Conservation (phyloP, 495 filamentous ascomycete genomes). For the Pyrenula massariospora region DNA sequence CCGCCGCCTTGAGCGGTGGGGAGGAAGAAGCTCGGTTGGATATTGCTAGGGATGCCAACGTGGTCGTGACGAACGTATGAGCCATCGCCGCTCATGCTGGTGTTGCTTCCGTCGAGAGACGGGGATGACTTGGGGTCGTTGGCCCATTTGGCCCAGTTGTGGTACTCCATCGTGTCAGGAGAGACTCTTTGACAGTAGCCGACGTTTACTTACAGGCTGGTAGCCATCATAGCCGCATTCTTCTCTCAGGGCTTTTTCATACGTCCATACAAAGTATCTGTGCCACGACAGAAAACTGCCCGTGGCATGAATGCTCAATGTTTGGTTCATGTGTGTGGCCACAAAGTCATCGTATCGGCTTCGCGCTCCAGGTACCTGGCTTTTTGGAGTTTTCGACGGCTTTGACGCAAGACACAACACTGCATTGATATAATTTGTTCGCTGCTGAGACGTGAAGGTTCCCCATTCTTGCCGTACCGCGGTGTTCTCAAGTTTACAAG, state of each 20-base stretch:
- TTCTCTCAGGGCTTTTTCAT: slow-evolving; percentile 53
- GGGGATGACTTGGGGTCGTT: slow-evolving; percentile 39
- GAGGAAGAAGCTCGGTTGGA: slow-evolving; percentile 8
- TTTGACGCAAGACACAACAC: slow-evolving; percentile 44
- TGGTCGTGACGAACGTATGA: slow-evolving; percentile 24
- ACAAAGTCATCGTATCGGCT: slow-evolving; percentile 62
- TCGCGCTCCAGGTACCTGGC: slow-evolving; percentile 33
- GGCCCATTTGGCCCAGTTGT: slow-evolving; percentile 51
- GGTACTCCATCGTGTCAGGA: slow-evolving; percentile 29
- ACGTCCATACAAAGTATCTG: slow-evolving; percentile 50
- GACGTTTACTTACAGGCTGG: not conserved
- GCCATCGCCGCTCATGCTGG: slow-evolving; percentile 53
- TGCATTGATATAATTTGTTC: slow-evolving; percentile 47
- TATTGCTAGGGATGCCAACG: slow-evolving; percentile 12
- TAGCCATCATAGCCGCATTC: slow-evolving; percentile 59
- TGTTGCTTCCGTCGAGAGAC: slow-evolving; percentile 51
- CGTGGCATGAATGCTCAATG: slow-evolving; percentile 48
- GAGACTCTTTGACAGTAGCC: not conserved
- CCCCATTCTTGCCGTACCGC: slow-evolving; percentile 25
- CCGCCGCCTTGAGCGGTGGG: slow-evolving; percentile 40
- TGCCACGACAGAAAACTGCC: slow-evolving; percentile 64
- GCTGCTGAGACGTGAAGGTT: slow-evolving; percentile 30
- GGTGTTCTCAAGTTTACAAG: slow-evolving; percentile 15
- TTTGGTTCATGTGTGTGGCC: slow-evolving; percentile 55
- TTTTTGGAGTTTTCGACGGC: slow-evolving; percentile 31